Evolutionary conservation across 345 rosid genomes (phyloP).

Genomic region (Heritiera fomes): DNA sequence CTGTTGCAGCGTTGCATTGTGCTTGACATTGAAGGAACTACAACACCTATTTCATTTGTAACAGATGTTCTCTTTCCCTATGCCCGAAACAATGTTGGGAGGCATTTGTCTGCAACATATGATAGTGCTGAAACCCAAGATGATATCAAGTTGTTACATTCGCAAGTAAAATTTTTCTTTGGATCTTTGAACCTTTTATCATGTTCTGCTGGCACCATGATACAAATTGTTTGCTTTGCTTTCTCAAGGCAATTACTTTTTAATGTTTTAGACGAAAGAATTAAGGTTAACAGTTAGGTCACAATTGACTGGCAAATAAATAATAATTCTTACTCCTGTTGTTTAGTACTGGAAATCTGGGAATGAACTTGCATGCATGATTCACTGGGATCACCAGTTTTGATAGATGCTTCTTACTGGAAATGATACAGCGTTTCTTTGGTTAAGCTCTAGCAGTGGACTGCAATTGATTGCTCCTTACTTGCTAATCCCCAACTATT

Average conservation of each 20-base stretch:
- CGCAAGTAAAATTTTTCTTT: constrained; percentile 56
- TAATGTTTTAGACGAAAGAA: not conserved
- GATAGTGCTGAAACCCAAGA: constrained; percentile 76
- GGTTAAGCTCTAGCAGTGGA: not conserved
- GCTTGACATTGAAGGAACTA: constrained; percentile 98
- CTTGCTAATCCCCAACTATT: not conserved
- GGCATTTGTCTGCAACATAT: constrained; percentile 70
- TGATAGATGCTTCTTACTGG: not conserved
- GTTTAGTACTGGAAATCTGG: not conserved
- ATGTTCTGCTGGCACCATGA: not conserved
- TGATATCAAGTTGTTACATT: constrained; percentile 67
- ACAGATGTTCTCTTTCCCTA: constrained; percentile 89
- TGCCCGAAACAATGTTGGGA: constrained; percentile 85
- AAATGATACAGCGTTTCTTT: not conserved
- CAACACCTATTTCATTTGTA: constrained; percentile 94
- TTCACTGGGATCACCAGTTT: not conserved
- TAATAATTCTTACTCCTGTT: not conserved
- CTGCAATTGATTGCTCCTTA: not conserved
- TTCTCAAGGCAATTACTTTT: constrained; percentile 5
- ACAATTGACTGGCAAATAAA: not conserved
- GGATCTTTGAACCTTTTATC: not conserved
- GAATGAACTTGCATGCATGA: not conserved
- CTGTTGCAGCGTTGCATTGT: constrained; percentile 73
- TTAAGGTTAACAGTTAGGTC: not conserved
- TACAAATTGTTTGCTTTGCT: not conserved